Base-by-base conservation (phyloP, 805 yeast species). In the Debaryomyces tyrocola region DNA sequence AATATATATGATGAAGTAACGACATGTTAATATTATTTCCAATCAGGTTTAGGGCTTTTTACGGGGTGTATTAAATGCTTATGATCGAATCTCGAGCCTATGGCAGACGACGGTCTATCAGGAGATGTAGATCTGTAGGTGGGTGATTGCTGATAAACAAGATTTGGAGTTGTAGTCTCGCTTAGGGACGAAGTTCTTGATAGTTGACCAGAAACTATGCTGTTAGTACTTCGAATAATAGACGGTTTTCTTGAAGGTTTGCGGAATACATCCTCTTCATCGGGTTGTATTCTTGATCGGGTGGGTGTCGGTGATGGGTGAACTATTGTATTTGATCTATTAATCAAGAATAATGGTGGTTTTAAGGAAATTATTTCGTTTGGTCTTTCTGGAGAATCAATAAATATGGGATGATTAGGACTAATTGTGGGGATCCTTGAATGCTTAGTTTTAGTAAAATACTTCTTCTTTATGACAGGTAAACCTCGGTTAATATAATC, bases 71-170 rank as follows among this genome's bases (percentile, higher is more conserved):
- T 41, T 33, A 67, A 48, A 50, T 66, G 64, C 39, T 55, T 52
- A 20, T 65, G 69, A 40, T 67, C 71, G 40, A 56, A 66, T 18
- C 72, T 48, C 2, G 70, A 64, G 3, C 71, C 74, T 38, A 69
- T 54, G 0, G 73, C 58, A 2, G 71, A 62, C 2, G 55, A 42
- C 0, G 75, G 73, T 38, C 72, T 49, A 27, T 67, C 71, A 2
- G 73, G 71, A 1, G 73, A 66, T 6, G 67, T 53, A 10, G 63
- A 59, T 27, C 54, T 49, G 53, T 54, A 48, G 6, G 50, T 33
- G 10, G 47, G 47, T 9, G 52, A 36, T 11, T 33, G 15, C 12
- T 14, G 40, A 39, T 43, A 58, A 5, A 59, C 34, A 31, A 60
- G 49, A 37, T 58, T 52, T 3, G 64, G 64, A 31, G 58, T 57